Evolutionary conservation across 2,329 filamentous ascomycete genomes (phyloP).

Genomic region (Metarhizium anisopliae): DNA sequence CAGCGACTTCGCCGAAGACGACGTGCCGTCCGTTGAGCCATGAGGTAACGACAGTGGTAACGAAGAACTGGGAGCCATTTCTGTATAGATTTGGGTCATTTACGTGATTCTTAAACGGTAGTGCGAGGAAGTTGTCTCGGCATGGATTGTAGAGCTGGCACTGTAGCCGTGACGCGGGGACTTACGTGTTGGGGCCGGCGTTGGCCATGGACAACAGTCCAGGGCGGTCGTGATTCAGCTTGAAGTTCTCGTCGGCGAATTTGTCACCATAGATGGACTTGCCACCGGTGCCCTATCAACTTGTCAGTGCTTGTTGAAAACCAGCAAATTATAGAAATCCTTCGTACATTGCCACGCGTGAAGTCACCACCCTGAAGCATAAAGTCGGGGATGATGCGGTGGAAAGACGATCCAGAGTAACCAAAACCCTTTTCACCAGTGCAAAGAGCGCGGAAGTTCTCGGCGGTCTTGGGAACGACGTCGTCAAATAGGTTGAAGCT

Average conservation of each 20-base stretch:
- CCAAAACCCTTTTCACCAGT: constrained; percentile 73
- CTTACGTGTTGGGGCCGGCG: constrained; percentile 85
- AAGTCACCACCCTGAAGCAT: constrained; percentile 97
- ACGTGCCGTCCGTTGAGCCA: constrained; percentile 81
- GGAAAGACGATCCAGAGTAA: constrained; percentile 77
- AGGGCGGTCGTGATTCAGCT: constrained; percentile 60
- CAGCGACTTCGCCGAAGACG: constrained; percentile 69
- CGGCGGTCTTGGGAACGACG: constrained; percentile 76
- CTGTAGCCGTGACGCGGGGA: neutral
- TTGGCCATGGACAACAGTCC: constrained; percentile 93
- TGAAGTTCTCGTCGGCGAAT: constrained; percentile 91
- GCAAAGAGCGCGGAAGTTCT: constrained; percentile 82
- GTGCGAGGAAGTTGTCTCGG: neutral
- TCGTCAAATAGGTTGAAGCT: constrained; percentile 83
- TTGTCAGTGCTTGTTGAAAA: neutral
- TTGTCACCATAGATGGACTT: constrained; percentile 94
- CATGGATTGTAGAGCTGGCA: neutral
- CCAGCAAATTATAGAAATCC: neutral
- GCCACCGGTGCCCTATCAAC: constrained; percentile 48
- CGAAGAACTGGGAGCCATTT: constrained; percentile 97
- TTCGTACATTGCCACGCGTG: constrained; percentile 78
- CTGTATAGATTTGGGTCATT: constrained; percentile 33
- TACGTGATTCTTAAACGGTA: neutral
- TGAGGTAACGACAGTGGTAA: constrained; percentile 84
- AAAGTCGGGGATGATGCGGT: constrained; percentile 87